phyloP scores from a whole-genome alignment of 257 asterid genomes.

The Nicotiana paniculata region DNA sequence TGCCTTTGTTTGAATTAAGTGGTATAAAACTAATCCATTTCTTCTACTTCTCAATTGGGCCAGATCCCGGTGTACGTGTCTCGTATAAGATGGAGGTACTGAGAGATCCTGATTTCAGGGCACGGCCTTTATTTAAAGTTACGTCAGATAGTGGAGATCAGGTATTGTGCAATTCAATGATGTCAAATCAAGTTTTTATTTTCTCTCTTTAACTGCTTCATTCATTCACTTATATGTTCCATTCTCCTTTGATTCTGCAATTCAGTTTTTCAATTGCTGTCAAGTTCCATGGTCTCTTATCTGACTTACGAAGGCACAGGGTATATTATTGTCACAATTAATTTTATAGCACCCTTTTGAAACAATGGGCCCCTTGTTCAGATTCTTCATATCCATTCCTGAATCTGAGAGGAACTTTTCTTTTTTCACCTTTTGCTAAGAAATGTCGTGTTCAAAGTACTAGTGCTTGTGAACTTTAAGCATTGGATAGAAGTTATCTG shows the following conservation, averaged over 20 bases:
- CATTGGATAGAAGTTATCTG: background rate
- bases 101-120: conserved; percentile 58
- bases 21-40: background rate
- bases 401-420: background rate
- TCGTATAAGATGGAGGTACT: conserved; percentile 81
- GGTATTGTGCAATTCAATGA: conserved; percentile 39
- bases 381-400: background rate
- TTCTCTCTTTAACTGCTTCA: conserved; percentile 4
- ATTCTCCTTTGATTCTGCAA: background rate
- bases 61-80: conserved; percentile 58
- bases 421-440: background rate
- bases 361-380: background rate
- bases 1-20: background rate
- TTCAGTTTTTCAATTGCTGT: conserved; percentile 2
- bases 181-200: conserved; percentile 7
- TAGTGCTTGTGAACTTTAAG: background rate
- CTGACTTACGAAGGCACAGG: background rate
- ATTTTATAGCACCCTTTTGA: background rate
- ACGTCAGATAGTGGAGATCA: conserved; percentile 71
- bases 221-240: background rate
- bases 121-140: conserved; percentile 71
- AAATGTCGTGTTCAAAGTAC: background rate
- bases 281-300: background rate
- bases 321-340: background rate
- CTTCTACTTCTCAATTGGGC: background rate